phyloP scores from a whole-genome alignment of 768 basidiomycete genomes.

The Pulveroboletus sp. region DNA sequence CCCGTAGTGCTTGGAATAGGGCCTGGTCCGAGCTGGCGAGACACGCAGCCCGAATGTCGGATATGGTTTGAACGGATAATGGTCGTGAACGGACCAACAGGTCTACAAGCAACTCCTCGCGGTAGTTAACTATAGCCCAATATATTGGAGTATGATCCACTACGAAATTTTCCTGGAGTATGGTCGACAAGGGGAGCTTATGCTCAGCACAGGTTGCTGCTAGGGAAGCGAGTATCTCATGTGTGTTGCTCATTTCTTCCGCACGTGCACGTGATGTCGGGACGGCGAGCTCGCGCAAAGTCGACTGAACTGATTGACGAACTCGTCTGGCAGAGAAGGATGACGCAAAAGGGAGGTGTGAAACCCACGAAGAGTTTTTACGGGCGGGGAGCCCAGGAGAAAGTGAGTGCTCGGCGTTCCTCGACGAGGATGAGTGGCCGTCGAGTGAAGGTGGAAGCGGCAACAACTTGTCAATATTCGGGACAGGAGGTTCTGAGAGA shows the following conservation, averaged over 20 bases:
- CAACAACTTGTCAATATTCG: background rate
- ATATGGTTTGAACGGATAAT: slow-evolving; percentile 40
- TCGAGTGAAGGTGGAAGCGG: background rate
- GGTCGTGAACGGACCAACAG: slow-evolving; percentile 52
- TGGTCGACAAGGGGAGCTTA: slow-evolving; percentile 36
- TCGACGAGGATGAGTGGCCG: background rate
- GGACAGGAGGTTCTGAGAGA: background rate
- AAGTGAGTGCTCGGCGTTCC: background rate
- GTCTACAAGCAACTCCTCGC: slow-evolving; percentile 41
- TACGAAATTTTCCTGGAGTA: slow-evolving; percentile 26
- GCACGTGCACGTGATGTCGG: slow-evolving; percentile 1
- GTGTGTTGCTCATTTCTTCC: slow-evolving; percentile 14
- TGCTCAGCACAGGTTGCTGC: slow-evolving; percentile 55
- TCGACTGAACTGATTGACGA: slow-evolving; percentile 46
- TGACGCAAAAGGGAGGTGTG: slow-evolving; percentile 24
- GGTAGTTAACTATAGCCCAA: slow-evolving; percentile 36
- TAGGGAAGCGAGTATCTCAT: slow-evolving; percentile 55
- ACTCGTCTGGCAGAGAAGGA: slow-evolving; percentile 42
- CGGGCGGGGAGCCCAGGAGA: background rate
- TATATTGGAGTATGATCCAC: slow-evolving; percentile 29
- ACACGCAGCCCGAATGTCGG: slow-evolving; percentile 68
- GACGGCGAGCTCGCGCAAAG: slow-evolving; percentile 51
- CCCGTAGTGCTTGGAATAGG: slow-evolving; percentile 28
- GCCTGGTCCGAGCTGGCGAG: slow-evolving; percentile 34
- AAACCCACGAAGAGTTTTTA: slow-evolving; percentile 29